phyloP scores from a whole-genome alignment of 495 filamentous ascomycete species.

The Penicillium parvum region DNA sequence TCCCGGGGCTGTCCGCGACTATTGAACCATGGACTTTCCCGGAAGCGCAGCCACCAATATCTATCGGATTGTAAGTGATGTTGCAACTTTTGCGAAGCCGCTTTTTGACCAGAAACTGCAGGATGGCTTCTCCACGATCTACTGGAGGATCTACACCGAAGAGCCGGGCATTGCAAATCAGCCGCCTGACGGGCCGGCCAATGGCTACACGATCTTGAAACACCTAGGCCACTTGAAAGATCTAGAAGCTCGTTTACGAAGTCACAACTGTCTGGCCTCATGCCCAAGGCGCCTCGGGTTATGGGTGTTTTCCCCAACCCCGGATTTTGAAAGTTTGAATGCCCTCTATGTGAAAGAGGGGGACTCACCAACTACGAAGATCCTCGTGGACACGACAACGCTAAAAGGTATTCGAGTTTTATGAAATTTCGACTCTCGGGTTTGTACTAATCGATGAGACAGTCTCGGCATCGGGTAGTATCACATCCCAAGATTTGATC shows the following conservation, averaged over 20 bases:
- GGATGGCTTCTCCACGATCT: constrained; percentile 48
- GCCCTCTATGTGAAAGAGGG: constrained; percentile 25
- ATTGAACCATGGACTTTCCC: constrained; percentile 47
- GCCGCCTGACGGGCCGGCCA: constrained; percentile 35
- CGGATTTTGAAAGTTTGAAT: constrained; percentile 36
- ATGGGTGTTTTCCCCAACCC: constrained; percentile 42
- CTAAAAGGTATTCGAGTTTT: constrained; percentile 32
- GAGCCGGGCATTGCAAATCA: constrained; percentile 32
- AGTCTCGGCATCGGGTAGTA: constrained; percentile 43
- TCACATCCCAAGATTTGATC: constrained; percentile 35
- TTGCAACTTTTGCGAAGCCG: neutral
- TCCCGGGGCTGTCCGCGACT: constrained; percentile 27
- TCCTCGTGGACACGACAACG: constrained; percentile 31
- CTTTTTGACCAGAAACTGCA: constrained; percentile 20
- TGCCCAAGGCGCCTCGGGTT: constrained; percentile 42
- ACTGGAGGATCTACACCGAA: constrained; percentile 49
- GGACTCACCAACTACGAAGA: constrained; percentile 30
- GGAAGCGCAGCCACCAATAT: constrained; percentile 45
- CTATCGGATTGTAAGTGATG: constrained; percentile 41
- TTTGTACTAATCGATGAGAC: constrained; percentile 5
- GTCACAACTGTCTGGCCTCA: constrained; percentile 37
- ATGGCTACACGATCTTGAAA: constrained; percentile 41
- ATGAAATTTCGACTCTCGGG: neutral
- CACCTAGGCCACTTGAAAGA: constrained; percentile 45
- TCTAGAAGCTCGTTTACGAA: constrained; percentile 38